Conservation (phyloP, 139 green algal species). For the Chlamydomonas incerta region DNA sequence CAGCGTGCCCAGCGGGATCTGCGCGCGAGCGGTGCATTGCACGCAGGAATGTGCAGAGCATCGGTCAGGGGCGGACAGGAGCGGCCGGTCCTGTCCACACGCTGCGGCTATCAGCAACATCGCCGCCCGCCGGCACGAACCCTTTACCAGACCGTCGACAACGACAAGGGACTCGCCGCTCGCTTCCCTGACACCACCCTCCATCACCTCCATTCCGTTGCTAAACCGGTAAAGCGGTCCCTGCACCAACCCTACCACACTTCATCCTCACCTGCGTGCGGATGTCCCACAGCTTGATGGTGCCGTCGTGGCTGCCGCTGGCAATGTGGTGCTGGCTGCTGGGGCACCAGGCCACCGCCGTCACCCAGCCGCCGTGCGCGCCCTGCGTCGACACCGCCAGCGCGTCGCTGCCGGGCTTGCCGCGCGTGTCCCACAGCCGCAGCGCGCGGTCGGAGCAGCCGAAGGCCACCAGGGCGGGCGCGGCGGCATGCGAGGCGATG, state of each 20-base stretch:
- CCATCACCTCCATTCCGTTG: too few relatives aligned
- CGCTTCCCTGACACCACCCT: too few relatives aligned
- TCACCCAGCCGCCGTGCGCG: constrained; percentile 82
- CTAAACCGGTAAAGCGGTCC: too few relatives aligned
- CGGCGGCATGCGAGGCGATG: neutral
- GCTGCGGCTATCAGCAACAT: too few relatives aligned
- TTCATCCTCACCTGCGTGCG: constrained; percentile 35
- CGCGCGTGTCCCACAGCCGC: constrained; percentile 82
- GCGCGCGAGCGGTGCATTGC: constrained; percentile 23
- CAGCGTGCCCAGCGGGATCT: constrained; percentile 70
- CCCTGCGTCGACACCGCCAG: constrained; percentile 55
- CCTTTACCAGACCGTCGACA: too few relatives aligned
- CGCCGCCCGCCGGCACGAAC: too few relatives aligned
- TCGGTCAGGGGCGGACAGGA: too few relatives aligned
- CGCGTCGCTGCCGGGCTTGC: constrained; percentile 47
- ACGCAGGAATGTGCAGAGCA: too few relatives aligned
- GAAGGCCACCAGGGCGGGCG: constrained; percentile 73
- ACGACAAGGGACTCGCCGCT: too few relatives aligned
- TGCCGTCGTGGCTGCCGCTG: constrained; percentile 66
- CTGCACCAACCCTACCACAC: too few relatives aligned
- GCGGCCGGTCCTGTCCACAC: too few relatives aligned
- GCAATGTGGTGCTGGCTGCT: constrained; percentile 74
- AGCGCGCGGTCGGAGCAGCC: constrained; percentile 76
- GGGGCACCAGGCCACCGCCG: constrained; percentile 73
- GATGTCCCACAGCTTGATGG: constrained; percentile 77